phyloP scores from a whole-genome alignment of 768 basidiomycete genomes.

The Suillus cothurnatus region DNA sequence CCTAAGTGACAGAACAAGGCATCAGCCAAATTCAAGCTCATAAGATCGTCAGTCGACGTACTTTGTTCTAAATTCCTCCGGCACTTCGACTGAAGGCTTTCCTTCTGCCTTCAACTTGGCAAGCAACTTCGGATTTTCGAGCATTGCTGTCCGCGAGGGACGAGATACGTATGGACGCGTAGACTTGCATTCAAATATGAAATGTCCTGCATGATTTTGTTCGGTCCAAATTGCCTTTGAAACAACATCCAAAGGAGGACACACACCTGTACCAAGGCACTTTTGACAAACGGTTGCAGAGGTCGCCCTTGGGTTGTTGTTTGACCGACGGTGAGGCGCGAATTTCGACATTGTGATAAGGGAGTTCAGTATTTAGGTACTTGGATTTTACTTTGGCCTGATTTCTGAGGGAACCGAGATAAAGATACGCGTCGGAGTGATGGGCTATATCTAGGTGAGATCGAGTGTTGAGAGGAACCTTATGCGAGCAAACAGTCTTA shows the following conservation, averaged over 20 bases:
- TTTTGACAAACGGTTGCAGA: constrained; percentile 80
- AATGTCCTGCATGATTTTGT: constrained; percentile 64
- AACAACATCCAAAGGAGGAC: background rate
- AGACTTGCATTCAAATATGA: constrained; percentile 88
- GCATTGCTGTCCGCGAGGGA: constrained; percentile 85
- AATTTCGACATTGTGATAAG: constrained; percentile 67
- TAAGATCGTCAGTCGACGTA: constrained; percentile 36
- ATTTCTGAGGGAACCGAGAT: too few relatives aligned
- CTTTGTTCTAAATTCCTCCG: constrained; percentile 90
- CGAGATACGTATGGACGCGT: constrained; percentile 80
- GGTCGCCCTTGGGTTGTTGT: constrained; percentile 64
- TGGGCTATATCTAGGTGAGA: background rate
- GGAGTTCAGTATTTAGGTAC: background rate
- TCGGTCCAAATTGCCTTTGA: constrained; percentile 5
- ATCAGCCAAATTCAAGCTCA: background rate
- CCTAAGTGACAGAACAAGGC: constrained; percentile 37
- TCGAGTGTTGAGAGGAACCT: background rate
- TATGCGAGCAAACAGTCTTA: too few relatives aligned
- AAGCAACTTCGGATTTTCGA: constrained; percentile 73
- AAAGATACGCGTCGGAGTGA: background rate
- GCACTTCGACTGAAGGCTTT: constrained; percentile 80
- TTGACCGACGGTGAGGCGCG: constrained; percentile 68
- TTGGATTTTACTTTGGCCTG: background rate
- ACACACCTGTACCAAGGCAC: constrained; percentile 68
- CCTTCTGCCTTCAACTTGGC: constrained; percentile 71